These are phyloP conservation scores for Puccinia triticina DNA, from an alignment of 1,284 basidiomycete species.

Conservation along the genomic window DNA sequence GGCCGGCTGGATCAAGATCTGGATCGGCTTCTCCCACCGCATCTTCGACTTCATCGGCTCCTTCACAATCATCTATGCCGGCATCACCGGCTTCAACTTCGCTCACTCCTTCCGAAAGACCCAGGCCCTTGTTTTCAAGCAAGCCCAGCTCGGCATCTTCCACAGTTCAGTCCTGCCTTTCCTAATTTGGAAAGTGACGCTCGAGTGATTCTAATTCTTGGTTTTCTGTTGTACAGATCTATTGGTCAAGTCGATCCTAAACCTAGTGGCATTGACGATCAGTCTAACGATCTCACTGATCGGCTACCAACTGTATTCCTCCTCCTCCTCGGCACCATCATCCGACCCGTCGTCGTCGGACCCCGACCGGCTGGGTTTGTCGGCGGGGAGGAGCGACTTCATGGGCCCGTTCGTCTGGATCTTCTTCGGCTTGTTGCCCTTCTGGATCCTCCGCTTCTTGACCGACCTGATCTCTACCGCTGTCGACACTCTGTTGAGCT, in stretches of 20 bases:
- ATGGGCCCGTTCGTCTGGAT: constrained; percentile 33
- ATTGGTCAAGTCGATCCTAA: constrained; percentile 45
- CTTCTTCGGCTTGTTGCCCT: constrained; percentile 33
- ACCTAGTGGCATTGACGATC: constrained; percentile 38
- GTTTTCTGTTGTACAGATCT: constrained; percentile 10
- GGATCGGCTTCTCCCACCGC: constrained; percentile 22
- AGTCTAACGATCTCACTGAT: constrained; percentile 43
- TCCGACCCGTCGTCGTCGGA: not conserved
- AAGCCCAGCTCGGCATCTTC: constrained; percentile 30
- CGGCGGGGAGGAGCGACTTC: not conserved
- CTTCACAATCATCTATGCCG: constrained; percentile 41
- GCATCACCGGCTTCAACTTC: constrained; percentile 45
- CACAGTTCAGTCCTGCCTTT: constrained; percentile 31
- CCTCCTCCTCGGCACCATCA: not conserved
- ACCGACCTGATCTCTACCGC: constrained; percentile 36
- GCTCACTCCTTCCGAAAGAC: constrained; percentile 18
- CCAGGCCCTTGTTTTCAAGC: constrained; percentile 25
- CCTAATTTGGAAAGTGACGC: not conserved
- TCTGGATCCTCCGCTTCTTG: constrained; percentile 46
- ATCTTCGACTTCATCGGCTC: constrained; percentile 35
- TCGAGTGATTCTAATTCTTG: not conserved
- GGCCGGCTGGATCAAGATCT: constrained; percentile 15
- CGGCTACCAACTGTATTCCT: constrained; percentile 26
- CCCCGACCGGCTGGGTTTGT: too few relatives aligned
- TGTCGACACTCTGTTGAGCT: constrained; percentile 50